Evolutionary conservation across 2,329 filamentous ascomycete genomes (phyloP).

Genomic region (Akanthomyces muscarius): DNA sequence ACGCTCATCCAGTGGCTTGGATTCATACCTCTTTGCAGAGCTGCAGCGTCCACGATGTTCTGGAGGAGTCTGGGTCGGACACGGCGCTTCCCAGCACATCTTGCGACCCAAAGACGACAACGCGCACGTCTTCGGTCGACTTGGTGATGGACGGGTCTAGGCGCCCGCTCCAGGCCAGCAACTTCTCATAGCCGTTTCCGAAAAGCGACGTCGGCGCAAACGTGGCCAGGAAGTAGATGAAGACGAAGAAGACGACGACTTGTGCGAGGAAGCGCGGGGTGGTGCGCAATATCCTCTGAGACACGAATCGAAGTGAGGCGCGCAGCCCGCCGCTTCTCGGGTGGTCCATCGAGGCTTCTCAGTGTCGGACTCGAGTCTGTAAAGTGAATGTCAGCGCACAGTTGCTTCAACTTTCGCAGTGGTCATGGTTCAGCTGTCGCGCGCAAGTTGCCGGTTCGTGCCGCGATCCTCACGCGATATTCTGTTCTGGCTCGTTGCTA

Average conservation of each 20-base stretch:
- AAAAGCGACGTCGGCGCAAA: neutral
- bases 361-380: no score
- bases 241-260: neutral
- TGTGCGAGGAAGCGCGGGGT: neutral
- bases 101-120: slow-evolving; percentile 15
- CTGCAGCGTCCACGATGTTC: slow-evolving; percentile 9
- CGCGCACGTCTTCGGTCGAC: slow-evolving; percentile 9
- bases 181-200: neutral
- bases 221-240: neutral
- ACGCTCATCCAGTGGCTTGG: neutral
- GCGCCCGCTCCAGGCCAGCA: neutral
- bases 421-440: no score
- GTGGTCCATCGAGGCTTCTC: neutral
- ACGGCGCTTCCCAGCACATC: slow-evolving; percentile 14
- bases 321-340: neutral
- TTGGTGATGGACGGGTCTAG: slow-evolving; percentile 3
- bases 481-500: no score
- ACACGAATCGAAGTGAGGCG: slow-evolving; percentile 1
- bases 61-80: neutral
- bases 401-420: no score
- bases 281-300: neutral
- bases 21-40: slow-evolving; percentile 10
- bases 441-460: no score
- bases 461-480: no score
- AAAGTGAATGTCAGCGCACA: no score